Evolutionary conservation across 148 eudicot species (phyloP), one percentile per base, ranked within the genome.

Genomic region (Silene uniflora): DNA sequence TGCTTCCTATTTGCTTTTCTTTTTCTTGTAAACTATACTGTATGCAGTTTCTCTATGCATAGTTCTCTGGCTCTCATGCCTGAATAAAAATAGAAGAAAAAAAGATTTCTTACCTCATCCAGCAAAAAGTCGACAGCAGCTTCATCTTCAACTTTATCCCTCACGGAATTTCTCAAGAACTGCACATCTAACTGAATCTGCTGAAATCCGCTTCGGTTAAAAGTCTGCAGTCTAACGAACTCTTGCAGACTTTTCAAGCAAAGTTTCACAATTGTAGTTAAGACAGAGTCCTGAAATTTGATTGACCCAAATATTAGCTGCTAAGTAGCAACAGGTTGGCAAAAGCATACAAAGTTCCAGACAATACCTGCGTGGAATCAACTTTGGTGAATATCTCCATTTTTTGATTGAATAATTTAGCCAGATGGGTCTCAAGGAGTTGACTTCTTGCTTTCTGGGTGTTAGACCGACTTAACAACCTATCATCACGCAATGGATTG

Each of bases 121-220:
- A 96, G 91, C 68, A 96, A 75, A 85, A 92, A 96, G 80, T 96
- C 97, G 35, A 91, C 89, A 70, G 92, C 90, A 44, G 94, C 94
- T 87, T 96, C 99, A 79, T 96, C 99, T 73, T 92, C 98, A 35
- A 87, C 87, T 39, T 69, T 78, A 69, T 91, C 98, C 82, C 82
- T 96, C 7, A 96, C 17, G 23, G 90, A 72, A 69, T 74, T 69
- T 83, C 91, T 92, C 78, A 96, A 82, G 84, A 87, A 96, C 84
- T 92, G 98, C 73, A 87, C 84, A 80, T 96, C 99, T 85, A 92
- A 72, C 86, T 96, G 99, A 81, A 96, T 96, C 81, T 96, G 99
- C 86, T 96, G 99, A 85, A 96, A 96, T 67, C 99, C 99, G 82
- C 99, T 91, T 35, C 99, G 85, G 79, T 96, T 96, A 80, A 91